Base-by-base conservation (phyloP, 108 stramenopile genomes). In the Stephanodiscus minutulus region DNA sequence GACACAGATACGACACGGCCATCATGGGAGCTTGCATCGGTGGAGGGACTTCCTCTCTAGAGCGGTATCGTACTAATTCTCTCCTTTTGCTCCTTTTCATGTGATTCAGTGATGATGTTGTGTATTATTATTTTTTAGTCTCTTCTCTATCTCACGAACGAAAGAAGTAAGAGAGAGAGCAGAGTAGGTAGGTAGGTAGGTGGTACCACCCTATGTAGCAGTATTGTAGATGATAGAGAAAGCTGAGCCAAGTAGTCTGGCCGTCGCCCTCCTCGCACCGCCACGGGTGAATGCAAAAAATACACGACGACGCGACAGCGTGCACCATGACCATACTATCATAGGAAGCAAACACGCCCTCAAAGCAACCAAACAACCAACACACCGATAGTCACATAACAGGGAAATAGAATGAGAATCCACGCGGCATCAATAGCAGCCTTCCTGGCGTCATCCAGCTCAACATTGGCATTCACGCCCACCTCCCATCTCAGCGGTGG, bases 391-490 rank as follows among this genome's bases (percentile, higher is more conserved):
- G 10, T 31, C 3, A 28, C 9, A 3, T 17, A 29, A 56, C 15
- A 2, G 2, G 7, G 8, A 3, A 25, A 22, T 21, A 62, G 24
- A 35, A 73, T 73, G 72, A 64, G 74, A 74, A 67, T 74, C 59
- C 53, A 22, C 48, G 39, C 66, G 43, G 58, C 66, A 11, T 74
- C 74, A 33, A 28, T 74, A 44, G 24, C 66, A 13, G 66, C 66
- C 27, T 56, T 56, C 22, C 7, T 74, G 18, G 41, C 66, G 63
- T 66, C 49, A 55, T 28, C 66, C 58, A 44, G 29, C 64, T 43
- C 65, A 46, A 54, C 50, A 24, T 37, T 48, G 21, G 65, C 74
- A 57, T 67, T 67, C 74, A 54, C 74, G 5, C 66, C 74, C 22
- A 41, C 66, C 17, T 15, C 22, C 1, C n/a, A 31, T 35, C 33